These are phyloP conservation scores for Trichoderma simmonsii DNA, from an alignment of 2,329 filamentous ascomycete species.

Conservation along the genomic window DNA sequence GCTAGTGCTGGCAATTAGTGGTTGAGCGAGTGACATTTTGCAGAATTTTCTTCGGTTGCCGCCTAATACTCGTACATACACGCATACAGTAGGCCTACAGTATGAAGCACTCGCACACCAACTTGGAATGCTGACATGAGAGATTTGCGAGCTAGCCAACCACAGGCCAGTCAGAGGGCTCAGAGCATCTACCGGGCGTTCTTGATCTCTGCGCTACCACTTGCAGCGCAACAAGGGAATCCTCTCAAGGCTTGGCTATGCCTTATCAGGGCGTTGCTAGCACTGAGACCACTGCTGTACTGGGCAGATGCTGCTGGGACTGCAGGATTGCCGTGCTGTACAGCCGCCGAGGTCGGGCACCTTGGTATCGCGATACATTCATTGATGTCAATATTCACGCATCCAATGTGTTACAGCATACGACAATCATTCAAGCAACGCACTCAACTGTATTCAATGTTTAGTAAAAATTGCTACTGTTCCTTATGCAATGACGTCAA, in stretches of 20 bases:
- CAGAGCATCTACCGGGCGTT: background rate
- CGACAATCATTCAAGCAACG: background rate
- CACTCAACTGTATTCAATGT: background rate
- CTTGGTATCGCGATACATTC: background rate
- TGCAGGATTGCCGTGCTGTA: background rate
- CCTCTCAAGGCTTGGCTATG: background rate
- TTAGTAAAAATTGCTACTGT: background rate
- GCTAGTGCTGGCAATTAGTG: background rate
- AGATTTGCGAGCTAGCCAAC: background rate
- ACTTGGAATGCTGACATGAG: background rate
- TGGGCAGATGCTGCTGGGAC: background rate
- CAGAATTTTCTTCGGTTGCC: background rate
- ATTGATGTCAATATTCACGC: background rate
- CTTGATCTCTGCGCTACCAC: background rate
- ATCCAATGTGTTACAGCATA: background rate
- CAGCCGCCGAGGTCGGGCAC: background rate
- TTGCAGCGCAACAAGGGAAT: background rate
- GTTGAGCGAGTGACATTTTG: background rate
- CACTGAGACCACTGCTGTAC: background rate
- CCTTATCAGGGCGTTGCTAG: background rate
- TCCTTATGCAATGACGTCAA: background rate
- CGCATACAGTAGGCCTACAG: background rate
- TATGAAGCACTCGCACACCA: background rate
- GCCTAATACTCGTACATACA: background rate
- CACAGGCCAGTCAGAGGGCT: background rate